These are phyloP conservation scores for Kazachstania viticola DNA, from an alignment of 805 yeast genomes.

Conservation along the genomic window DNA sequence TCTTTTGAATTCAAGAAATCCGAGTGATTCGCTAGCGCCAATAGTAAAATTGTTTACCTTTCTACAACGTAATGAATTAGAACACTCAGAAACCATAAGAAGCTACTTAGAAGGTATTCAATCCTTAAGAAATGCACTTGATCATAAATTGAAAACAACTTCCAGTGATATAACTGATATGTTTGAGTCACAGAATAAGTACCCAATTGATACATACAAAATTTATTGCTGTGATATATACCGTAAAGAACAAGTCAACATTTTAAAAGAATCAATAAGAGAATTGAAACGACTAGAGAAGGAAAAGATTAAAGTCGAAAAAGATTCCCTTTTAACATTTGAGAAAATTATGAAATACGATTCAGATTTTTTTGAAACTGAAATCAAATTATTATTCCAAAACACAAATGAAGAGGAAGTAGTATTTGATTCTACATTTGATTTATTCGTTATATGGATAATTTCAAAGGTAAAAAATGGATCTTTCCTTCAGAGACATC, in stretches of 20 bases:
- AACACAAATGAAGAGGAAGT: slow-evolving; percentile 29
- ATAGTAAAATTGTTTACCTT: slow-evolving; percentile 25
- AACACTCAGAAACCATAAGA: slow-evolving; percentile 29
- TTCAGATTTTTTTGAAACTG: slow-evolving; percentile 33
- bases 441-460: slow-evolving; percentile 32
- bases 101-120: slow-evolving; percentile 49
- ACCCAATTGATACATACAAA: slow-evolving; percentile 8
- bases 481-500: slow-evolving; percentile 8
- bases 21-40: slow-evolving; percentile 7
- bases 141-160: slow-evolving; percentile 29
- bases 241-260: slow-evolving; percentile 36
- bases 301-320: slow-evolving; percentile 32
- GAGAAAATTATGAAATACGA: slow-evolving; percentile 45
- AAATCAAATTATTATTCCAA: slow-evolving; percentile 38
- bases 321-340: slow-evolving; percentile 34
- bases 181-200: slow-evolving; percentile 4
- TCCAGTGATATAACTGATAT: slow-evolving; percentile 2
- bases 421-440: slow-evolving; percentile 34
- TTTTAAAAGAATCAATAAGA: slow-evolving; percentile 35
- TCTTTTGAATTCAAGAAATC: slow-evolving; percentile 20
- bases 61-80: slow-evolving; percentile 28
- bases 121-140: slow-evolving; percentile 42
- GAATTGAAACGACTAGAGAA: slow-evolving; percentile 42
- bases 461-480: slow-evolving; percentile 7
- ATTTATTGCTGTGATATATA: slow-evolving; percentile 32